Base-by-base conservation (phyloP, 2,329 filamentous ascomycete species). In the Scedosporium minutisporum region DNA sequence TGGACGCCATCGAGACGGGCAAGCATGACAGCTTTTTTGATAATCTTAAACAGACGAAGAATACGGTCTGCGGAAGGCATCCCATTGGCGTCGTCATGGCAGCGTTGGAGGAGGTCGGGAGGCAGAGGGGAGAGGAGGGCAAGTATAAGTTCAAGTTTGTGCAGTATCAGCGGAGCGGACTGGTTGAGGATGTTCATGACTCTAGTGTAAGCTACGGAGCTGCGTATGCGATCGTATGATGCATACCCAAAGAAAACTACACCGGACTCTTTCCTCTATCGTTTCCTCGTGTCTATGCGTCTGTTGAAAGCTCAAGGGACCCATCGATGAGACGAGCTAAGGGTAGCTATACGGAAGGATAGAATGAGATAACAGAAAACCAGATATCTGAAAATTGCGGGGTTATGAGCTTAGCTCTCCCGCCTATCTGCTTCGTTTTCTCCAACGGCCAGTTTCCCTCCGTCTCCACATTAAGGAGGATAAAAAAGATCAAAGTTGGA, bases 191-290 rank as follows among this genome's bases (percentile, higher is more conserved):
- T 33, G 78, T 87, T 1, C 74, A 71, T 16, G 91, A 96, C 66
- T 95, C 87, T 67, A 97, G 93, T 68, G 95, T 99, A 60, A 97
- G 93, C 76, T 99, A 99, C 74, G 92, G 90, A 3, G 93, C 93
- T 72, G 95, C 92, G 3, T 96, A 95, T 79, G 91, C 93, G 7
- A 80, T 93, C 16, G 71, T 92, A 41, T 92, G 58, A 70, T 12
- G 58, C 23, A 14, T 6, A 7, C 42, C 10, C 44, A 4, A 12
- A 38, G 33, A 38, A 38, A 14, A 38, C 33, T 38, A 12, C 33
- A 38, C 10, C 3, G 4, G 4, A 6, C 33, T 38, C 9, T 48
- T 48, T 21, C 14, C 21, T 48, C 44, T n/a, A n/a, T n/a, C n/a
- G n/a, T n/a, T n/a, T n/a, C n/a, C n/a, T n/a, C n/a, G n/a, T n/a